Conservation (phyloP, 495 filamentous ascomycete species). For the Emericellopsis terricola region DNA sequence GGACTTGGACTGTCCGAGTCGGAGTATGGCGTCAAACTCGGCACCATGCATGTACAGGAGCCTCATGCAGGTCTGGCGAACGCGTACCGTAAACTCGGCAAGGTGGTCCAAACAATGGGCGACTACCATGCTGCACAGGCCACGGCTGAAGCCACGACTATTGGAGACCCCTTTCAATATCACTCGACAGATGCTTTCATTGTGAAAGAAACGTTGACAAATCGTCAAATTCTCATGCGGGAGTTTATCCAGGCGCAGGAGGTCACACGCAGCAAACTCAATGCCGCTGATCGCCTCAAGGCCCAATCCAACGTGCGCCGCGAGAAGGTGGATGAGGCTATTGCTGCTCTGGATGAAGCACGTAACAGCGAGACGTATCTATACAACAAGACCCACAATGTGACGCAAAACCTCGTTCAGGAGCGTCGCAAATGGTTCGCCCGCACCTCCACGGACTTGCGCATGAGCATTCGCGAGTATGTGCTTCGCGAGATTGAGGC, state of each 20-base stretch:
- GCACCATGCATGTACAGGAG: conserved; percentile 72
- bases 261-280: conserved; percentile 53
- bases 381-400: conserved; percentile 62
- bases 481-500: conserved; percentile 89
- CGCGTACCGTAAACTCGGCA: conserved; percentile 90
- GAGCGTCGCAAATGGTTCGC: conserved; percentile 88
- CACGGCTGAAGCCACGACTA: conserved; percentile 86
- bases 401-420: conserved; percentile 72
- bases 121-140: conserved; percentile 96
- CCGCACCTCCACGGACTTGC: conserved; percentile 64
- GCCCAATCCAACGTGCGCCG: conserved; percentile 61
- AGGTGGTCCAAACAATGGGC: conserved; percentile 76
- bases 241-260: conserved; percentile 83
- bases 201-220: conserved; percentile 97
- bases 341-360: conserved; percentile 74
- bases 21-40: conserved; percentile 80
- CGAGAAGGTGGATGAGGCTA: conserved; percentile 95
- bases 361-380: conserved; percentile 61
- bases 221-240: conserved; percentile 93
- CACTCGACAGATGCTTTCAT: conserved; percentile 94
- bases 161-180: conserved; percentile 86
- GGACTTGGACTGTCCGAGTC: conserved; percentile 84
- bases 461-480: conserved; percentile 72
- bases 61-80: conserved; percentile 70
- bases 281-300: conserved; percentile 78